Evolutionary conservation across 139 green algal species (phyloP), one percentile per base, ranked within the genome.

Genomic region (Volvox africanus): DNA sequence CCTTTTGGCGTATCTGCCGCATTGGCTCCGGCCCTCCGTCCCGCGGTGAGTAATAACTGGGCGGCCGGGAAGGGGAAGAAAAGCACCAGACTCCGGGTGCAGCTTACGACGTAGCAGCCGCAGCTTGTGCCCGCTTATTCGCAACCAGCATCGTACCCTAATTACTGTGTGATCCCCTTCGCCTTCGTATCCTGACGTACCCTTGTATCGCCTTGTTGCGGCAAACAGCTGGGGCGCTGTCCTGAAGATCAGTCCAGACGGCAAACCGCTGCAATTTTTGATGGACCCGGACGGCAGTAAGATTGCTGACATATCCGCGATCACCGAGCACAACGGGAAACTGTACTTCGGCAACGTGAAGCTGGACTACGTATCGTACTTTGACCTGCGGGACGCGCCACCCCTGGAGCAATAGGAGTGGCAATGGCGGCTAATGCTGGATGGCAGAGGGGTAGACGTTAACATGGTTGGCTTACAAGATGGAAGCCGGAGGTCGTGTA

Each of bases 261-360:
- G 87, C 76, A 21, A 85, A 61, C 75, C 76, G 37, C 76, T 86
- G 76, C 76, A 82, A 35, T 1, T 86, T 17, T 79, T 91, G 76
- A 78, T 91, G 87, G 87, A 91, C 33, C 71, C 87, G 1, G 76
- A 91, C 5, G 87, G 87, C 61, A 32, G 16, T 28, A 37, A 86
- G 22, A n/a, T 91, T 18, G 76, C 87, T 26, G 77, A 33, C 61
- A 61, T 91, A 35, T 86, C 76, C 17, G 69, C 87, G 17, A 35
- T 86, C 26, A 78, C 30, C 13, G 86, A 85, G 55, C 26, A 77
- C 17, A 11, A 83, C 6, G 71, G 62, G 0, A 71, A 61, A 20
- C 86, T 90, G 19, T 90, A 84, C 73, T 76, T 90, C 5, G 86
- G 86, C 20, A 90, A 90, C 19, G 86, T 90, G 0, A 75, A 44